phyloP scores from a whole-genome alignment of 1,284 basidiomycete species.

The Laetiporus sulphureus region DNA sequence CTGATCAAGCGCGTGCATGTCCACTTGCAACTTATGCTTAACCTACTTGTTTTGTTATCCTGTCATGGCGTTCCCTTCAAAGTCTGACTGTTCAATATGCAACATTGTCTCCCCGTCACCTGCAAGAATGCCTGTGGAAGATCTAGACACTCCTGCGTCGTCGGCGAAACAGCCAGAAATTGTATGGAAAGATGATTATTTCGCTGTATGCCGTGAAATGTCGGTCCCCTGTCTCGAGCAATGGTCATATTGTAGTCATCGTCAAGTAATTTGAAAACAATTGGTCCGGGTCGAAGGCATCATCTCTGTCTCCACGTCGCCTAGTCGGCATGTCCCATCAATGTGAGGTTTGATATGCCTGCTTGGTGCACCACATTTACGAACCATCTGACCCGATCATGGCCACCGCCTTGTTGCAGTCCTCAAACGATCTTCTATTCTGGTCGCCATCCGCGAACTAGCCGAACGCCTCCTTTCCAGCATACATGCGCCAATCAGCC shows the following conservation, averaged over 20 bases:
- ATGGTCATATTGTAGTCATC: slow-evolving; percentile 61
- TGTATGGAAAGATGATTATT: slow-evolving; percentile 68
- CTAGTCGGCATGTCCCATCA: slow-evolving; percentile 68
- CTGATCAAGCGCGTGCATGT: too few relatives aligned
- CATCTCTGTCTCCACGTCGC: too few relatives aligned
- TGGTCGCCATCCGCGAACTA: too few relatives aligned
- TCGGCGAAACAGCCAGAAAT: slow-evolving; percentile 46
- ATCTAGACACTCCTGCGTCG: slow-evolving; percentile 37
- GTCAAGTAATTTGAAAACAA: slow-evolving; percentile 56
- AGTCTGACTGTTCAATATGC: slow-evolving; percentile 68
- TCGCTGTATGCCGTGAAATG: slow-evolving; percentile 65
- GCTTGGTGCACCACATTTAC: too few relatives aligned
- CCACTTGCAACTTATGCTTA: not conserved
- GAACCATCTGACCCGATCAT: too few relatives aligned
- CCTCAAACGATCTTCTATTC: too few relatives aligned
- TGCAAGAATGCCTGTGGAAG: too few relatives aligned
- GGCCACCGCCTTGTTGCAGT: too few relatives aligned
- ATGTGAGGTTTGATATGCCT: slow-evolving; percentile 60
- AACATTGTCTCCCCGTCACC: slow-evolving; percentile 52
- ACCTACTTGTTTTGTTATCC: not conserved
- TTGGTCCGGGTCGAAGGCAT: too few relatives aligned
- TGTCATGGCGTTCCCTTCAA: slow-evolving; percentile 49
- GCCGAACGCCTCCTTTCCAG: too few relatives aligned
- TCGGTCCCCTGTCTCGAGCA: slow-evolving; percentile 60
- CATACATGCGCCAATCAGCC: too few relatives aligned